A percentile compares a stretch with the other conserved stretches of the same genome.
Conservation (phyloP, 805 yeast genomes). For the Sugiyamaella floridensis region DNA sequence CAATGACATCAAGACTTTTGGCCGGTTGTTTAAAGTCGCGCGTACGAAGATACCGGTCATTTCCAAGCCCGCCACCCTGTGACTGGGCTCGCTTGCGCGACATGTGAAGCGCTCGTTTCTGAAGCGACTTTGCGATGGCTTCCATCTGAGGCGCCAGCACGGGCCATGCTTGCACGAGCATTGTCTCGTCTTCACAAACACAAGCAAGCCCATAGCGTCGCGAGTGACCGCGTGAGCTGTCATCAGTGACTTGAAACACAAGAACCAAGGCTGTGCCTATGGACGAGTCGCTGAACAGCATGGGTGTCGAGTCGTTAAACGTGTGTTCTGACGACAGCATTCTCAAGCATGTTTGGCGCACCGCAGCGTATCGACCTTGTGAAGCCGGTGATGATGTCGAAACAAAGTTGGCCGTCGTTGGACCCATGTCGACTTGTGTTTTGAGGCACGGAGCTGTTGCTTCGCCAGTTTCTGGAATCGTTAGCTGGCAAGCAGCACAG, state of each 20-base stretch:
- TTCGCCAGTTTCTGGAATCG: slow-evolving; percentile 12
- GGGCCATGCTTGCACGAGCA: slow-evolving; percentile 17
- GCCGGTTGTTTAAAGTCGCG: slow-evolving; percentile 14
- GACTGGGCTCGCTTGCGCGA: slow-evolving; percentile 1
- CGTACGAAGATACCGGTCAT: slow-evolving; percentile 16
- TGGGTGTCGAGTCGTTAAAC: slow-evolving; percentile 21
- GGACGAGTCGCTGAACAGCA: slow-evolving; percentile 21
- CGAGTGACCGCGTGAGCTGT: slow-evolving; percentile 19
- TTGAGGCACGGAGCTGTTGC: slow-evolving; percentile 3
- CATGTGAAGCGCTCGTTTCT: slow-evolving; percentile 10
- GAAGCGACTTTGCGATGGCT: slow-evolving; percentile 16
- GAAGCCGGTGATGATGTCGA: slow-evolving; percentile 23
- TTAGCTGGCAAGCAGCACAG: slow-evolving; percentile 21
- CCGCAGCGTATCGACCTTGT: slow-evolving; percentile 22
- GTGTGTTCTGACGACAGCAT: slow-evolving; percentile 22
- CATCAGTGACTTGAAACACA: slow-evolving; percentile 21
- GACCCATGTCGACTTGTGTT: slow-evolving; percentile 1
- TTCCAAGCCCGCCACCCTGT: slow-evolving; percentile 1
- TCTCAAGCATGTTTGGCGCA: slow-evolving; percentile 25
- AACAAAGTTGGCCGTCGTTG: not conserved
- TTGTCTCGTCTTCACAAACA: slow-evolving; percentile 20
- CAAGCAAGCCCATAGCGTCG: slow-evolving; percentile 23
- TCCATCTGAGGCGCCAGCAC: slow-evolving; percentile 17
- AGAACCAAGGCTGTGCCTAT: slow-evolving; percentile 21
- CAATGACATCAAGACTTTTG: slow-evolving; percentile 13